phyloP scores from a whole-genome alignment of 1,284 basidiomycete species.

The Ganoderma multipileum region DNA sequence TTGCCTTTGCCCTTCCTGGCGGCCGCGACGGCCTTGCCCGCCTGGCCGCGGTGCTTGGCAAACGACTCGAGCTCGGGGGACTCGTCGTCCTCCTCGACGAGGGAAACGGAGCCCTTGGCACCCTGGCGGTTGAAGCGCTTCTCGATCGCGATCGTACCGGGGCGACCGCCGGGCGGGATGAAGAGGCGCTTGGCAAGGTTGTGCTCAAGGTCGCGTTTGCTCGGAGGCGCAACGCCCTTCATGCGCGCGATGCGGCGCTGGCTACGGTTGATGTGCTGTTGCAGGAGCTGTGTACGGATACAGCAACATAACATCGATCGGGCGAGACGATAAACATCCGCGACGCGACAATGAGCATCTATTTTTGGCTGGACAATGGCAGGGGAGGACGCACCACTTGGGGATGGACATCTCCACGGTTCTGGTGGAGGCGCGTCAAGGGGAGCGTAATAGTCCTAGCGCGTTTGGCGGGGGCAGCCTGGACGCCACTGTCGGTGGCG shows the following conservation, averaged over 20 bases:
- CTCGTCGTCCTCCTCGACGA: slow-evolving; percentile 18
- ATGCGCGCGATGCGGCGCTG: slow-evolving; percentile 73
- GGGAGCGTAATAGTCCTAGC: slow-evolving; percentile 59
- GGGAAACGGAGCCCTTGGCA: slow-evolving; percentile 16
- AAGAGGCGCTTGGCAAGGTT: slow-evolving; percentile 63
- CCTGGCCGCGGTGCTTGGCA: slow-evolving; percentile 15
- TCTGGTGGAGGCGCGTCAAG: slow-evolving; percentile 54
- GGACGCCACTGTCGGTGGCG: slow-evolving; percentile 41
- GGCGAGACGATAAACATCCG: background rate
- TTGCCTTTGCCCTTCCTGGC: slow-evolving; percentile 21
- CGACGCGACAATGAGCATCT: background rate
- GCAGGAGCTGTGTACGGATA: slow-evolving; percentile 58
- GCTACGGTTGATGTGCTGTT: slow-evolving; percentile 76
- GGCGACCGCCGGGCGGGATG: slow-evolving; percentile 33
- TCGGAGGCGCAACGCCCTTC: slow-evolving; percentile 62
- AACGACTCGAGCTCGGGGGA: slow-evolving; percentile 11
- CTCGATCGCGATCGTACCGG: slow-evolving; percentile 34
- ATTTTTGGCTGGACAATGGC: background rate
- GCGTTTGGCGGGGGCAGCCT: slow-evolving; percentile 49
- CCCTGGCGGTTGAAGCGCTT: slow-evolving; percentile 47
- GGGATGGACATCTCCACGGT: slow-evolving; percentile 59
- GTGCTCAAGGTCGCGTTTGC: slow-evolving; percentile 53
- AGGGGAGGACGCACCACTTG: slow-evolving; percentile 58
- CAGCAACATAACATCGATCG: background rate
- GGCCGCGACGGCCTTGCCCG: background rate